These are phyloP conservation scores for Blastocystis sp. DNA, from an alignment of 352 stramenopile genomes.

Conservation along the genomic window DNA sequence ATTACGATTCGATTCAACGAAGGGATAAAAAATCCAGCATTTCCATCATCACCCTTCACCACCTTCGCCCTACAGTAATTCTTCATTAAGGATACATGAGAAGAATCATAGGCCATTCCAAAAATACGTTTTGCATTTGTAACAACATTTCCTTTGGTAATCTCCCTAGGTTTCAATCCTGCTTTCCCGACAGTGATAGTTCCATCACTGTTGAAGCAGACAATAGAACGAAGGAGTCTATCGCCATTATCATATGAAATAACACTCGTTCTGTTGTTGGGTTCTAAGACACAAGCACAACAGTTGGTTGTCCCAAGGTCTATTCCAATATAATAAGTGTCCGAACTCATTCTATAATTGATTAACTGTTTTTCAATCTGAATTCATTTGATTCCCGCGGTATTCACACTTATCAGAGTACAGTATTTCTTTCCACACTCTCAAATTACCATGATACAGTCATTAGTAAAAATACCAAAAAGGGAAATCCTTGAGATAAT, in stretches of 20 bases:
- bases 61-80: constrained; percentile 6
- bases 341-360: no score
- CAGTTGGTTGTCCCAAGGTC: constrained; percentile 34
- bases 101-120: background rate
- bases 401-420: no score
- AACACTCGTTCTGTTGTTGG: background rate
- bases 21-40: background rate
- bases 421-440: no score
- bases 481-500: no score
- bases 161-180: background rate
- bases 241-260: background rate
- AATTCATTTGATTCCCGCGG: no score
- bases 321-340: background rate
- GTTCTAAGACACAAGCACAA: background rate
- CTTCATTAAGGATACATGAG: background rate
- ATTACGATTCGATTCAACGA: background rate
- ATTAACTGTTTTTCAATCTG: no score
- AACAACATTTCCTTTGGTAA: background rate
- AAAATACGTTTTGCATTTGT: constrained; percentile 33
- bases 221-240: background rate
- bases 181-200: background rate
- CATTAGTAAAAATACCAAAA: no score
- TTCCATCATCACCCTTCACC: background rate
- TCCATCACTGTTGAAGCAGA: background rate
- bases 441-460: no score